phyloP scores from a whole-genome alignment of 1,284 basidiomycete genomes.

The Farysia itapuensis region DNA sequence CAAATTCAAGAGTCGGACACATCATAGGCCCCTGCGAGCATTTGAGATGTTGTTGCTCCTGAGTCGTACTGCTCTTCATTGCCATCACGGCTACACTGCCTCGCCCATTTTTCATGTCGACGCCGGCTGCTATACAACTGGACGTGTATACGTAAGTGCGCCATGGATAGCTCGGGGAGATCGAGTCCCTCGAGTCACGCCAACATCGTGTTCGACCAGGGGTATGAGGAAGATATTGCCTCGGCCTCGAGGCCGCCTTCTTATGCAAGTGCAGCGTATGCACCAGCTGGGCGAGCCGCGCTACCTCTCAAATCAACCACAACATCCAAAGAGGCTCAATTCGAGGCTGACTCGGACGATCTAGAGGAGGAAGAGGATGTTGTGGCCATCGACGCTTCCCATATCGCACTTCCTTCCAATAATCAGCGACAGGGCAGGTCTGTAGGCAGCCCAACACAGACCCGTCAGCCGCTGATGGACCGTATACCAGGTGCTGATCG shows the following conservation, averaged over 20 bases:
- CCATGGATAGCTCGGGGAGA: too few relatives aligned
- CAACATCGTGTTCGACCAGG: too few relatives aligned
- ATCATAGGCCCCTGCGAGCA: too few relatives aligned
- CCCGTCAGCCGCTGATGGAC: conserved; percentile 17
- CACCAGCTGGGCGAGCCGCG: conserved; percentile 4
- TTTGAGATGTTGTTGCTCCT: too few relatives aligned
- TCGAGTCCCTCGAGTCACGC: too few relatives aligned
- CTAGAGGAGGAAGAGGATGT: conserved; percentile 35
- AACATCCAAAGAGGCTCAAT: conserved; percentile 58
- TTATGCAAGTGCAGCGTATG: not conserved
- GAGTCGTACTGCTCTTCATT: too few relatives aligned
- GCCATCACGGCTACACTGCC: too few relatives aligned
- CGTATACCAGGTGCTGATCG: conserved; percentile 16
- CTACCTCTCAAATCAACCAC: conserved; percentile 45
- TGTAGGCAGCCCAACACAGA: not conserved
- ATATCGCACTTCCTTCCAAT: conserved; percentile 15
- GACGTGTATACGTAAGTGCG: too few relatives aligned
- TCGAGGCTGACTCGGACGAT: conserved; percentile 59
- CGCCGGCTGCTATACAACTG: too few relatives aligned
- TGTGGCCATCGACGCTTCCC: conserved; percentile 25
- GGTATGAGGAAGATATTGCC: too few relatives aligned
- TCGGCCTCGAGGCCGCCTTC: not conserved
- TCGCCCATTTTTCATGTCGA: too few relatives aligned
- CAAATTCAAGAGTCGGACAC: too few relatives aligned
- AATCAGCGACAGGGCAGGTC: not conserved